Percentiles rank a stretch among this genome's conserved stretches.
These are phyloP conservation scores for Phlebopus sp. DNA, from an alignment of 1,284 basidiomycete species.

Conservation along the genomic window DNA sequence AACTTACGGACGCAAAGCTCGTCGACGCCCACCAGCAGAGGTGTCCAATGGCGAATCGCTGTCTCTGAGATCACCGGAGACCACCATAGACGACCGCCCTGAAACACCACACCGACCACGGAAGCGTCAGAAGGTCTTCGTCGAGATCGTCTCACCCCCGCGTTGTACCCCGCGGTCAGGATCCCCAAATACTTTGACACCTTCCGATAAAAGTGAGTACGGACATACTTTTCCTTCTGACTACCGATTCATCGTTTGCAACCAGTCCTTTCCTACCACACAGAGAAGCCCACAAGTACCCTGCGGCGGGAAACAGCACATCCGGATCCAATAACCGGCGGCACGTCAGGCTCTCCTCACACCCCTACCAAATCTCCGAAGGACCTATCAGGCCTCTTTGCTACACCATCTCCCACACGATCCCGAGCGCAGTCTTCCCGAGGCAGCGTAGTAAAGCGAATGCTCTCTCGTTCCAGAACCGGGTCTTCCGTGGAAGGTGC, in stretches of 20 bases:
- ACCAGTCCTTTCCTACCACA: background rate
- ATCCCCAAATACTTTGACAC: background rate
- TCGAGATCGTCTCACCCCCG: constrained; percentile 21
- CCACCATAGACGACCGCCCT: background rate
- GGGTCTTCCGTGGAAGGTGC: constrained; percentile 48
- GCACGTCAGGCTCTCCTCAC: constrained; percentile 3
- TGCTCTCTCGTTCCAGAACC: constrained; percentile 49
- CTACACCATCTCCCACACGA: constrained; percentile 17
- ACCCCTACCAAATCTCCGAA: constrained; percentile 26
- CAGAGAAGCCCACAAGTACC: too few species aligned
- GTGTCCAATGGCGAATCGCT: background rate
- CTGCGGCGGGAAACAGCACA: background rate
- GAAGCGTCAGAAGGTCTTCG: constrained; percentile 23
- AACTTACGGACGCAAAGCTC: constrained; percentile 43
- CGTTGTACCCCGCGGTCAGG: constrained; percentile 19
- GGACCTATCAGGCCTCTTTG: constrained; percentile 36
- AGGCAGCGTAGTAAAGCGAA: constrained; percentile 38
- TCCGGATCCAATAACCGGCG: background rate
- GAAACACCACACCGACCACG: constrained; percentile 10
- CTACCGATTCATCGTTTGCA: background rate
- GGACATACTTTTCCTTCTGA: background rate
- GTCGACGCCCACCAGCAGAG: constrained; percentile 6
- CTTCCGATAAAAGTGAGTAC: background rate
- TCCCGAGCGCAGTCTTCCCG: constrained; percentile 9
- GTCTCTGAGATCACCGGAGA: background rate